Evolutionary conservation across 2,329 filamentous ascomycete genomes (phyloP).

Genomic region (Leptographium procerum): DNA sequence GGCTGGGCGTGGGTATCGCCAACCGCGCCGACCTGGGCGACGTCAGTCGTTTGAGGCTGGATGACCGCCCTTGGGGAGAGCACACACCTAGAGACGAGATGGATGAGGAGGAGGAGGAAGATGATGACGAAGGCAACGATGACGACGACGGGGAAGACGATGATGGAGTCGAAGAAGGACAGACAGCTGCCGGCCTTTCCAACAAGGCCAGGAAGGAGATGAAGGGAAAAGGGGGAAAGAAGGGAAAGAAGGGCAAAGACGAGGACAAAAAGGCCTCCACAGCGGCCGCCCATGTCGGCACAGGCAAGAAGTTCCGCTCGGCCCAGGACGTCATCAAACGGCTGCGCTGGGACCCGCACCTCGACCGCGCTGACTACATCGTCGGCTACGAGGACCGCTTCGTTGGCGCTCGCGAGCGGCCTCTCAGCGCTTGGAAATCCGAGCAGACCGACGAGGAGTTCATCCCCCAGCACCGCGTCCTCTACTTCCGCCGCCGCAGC

Average conservation of each 20-base stretch:
- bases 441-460: conserved; percentile 56
- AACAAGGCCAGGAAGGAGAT: not conserved
- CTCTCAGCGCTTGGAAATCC: conserved; percentile 44
- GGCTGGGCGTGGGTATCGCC: conserved; percentile 33
- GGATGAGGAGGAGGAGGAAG: conserved; percentile 23
- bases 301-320: conserved; percentile 36
- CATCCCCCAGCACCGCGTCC: conserved; percentile 52
- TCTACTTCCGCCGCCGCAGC: conserved; percentile 46
- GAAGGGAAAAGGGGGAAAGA: conserved; percentile 12
- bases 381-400: conserved; percentile 54
- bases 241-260: conserved; percentile 7
- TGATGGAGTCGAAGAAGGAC: conserved; percentile 16
- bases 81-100: conserved; percentile 31
- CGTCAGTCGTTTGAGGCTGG: conserved; percentile 24
- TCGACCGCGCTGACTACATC: conserved; percentile 40
- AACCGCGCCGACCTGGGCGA: conserved; percentile 26
- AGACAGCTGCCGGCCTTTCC: no score
- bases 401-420: conserved; percentile 39
- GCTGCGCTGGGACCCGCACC: conserved; percentile 45
- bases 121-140: conserved; percentile 18
- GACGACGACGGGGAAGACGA: conserved; percentile 30
- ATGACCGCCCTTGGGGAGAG: conserved; percentile 37
- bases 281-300: conserved; percentile 19
- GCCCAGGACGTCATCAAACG: conserved; percentile 48
- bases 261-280: not conserved